A percentile compares a stretch with the other conserved stretches of the same genome.
Conservation (phyloP, 2,329 filamentous ascomycete genomes). For the Exophiala mesophila region DNA sequence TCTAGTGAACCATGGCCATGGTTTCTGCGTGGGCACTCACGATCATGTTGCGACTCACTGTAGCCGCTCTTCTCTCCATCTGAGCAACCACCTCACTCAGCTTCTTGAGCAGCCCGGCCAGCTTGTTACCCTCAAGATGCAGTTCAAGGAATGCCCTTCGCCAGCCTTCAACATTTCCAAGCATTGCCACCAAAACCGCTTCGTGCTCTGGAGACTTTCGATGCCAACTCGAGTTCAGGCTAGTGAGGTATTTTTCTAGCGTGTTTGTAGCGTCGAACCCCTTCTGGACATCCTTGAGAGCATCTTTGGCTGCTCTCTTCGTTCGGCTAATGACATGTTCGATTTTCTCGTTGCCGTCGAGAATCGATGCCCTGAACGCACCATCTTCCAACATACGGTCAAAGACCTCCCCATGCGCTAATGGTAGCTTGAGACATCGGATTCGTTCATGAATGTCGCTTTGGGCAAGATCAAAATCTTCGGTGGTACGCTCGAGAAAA, state of each 20-base stretch:
- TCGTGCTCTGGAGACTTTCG: conserved; percentile 56
- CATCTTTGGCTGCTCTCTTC: conserved; percentile 67
- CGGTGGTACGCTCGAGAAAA: conserved; percentile 78
- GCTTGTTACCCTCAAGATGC: conserved; percentile 63
- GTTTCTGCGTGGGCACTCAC: conserved; percentile 3
- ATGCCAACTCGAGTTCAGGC: conserved; percentile 59
- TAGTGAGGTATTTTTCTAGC: conserved; percentile 68
- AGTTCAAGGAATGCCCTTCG: conserved; percentile 71
- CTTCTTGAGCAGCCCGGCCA: conserved; percentile 66
- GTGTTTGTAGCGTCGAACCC: conserved; percentile 71
- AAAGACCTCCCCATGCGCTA: conserved; percentile 77
- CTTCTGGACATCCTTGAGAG: conserved; percentile 71
- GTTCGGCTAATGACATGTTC: conserved; percentile 84
- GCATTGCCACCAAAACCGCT: conserved; percentile 83
- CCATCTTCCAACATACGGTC: conserved; percentile 83
- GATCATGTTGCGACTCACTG: conserved; percentile 60
- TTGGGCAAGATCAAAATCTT: conserved; percentile 75
- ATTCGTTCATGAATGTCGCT: conserved; percentile 76
- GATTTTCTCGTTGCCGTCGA: conserved; percentile 84
- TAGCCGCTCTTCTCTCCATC: conserved; percentile 78
- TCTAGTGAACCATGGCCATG: neutral
- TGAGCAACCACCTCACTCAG: conserved; percentile 74
- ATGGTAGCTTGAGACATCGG: conserved; percentile 72
- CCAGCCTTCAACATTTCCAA: conserved; percentile 89
- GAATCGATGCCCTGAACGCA: conserved; percentile 72